Percentiles rank a stretch among this genome's conserved stretches.
Evolutionary conservation across 2,329 filamentous ascomycete species (phyloP).

Genomic region (Aspergillus persii): DNA sequence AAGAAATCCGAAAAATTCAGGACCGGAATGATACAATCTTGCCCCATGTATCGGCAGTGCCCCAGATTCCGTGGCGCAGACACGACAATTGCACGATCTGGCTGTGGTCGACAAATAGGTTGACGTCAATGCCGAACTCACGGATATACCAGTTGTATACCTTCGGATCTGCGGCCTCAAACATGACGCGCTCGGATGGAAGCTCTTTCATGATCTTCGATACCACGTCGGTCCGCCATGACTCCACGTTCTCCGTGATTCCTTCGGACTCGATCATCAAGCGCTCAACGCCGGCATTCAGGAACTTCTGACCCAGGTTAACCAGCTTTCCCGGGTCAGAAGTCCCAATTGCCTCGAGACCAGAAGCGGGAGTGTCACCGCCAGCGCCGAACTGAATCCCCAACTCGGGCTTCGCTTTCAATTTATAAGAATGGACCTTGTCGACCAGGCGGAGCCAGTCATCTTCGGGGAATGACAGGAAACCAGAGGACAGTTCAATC

Average conservation of each 20-base stretch:
- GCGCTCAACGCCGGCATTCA: constrained; percentile 53
- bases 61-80: constrained; percentile 54
- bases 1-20: not conserved
- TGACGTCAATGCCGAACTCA: constrained; percentile 58
- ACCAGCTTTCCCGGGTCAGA: constrained; percentile 51
- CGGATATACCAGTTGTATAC: constrained; percentile 59
- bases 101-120: constrained; percentile 57
- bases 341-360: constrained; percentile 49
- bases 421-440: constrained; percentile 46
- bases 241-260: constrained; percentile 56
- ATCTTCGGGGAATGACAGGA: constrained; percentile 53
- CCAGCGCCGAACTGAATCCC: constrained; percentile 59
- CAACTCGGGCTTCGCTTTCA: constrained; percentile 55
- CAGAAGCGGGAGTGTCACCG: constrained; percentile 50
- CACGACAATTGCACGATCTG: constrained; percentile 58
- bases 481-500: constrained; percentile 54
- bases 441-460: constrained; percentile 55
- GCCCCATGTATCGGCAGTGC: constrained; percentile 56
- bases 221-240: constrained; percentile 57
- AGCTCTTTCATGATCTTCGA: constrained; percentile 52
- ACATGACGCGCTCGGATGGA: constrained; percentile 55
- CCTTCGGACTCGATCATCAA: constrained; percentile 62
- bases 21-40: constrained; percentile 47
- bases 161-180: constrained; percentile 56
- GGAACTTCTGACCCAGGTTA: constrained; percentile 50